Base-by-base conservation (phyloP, 2,329 filamentous ascomycete species). In the Verticillium zaregamsianum region DNA sequence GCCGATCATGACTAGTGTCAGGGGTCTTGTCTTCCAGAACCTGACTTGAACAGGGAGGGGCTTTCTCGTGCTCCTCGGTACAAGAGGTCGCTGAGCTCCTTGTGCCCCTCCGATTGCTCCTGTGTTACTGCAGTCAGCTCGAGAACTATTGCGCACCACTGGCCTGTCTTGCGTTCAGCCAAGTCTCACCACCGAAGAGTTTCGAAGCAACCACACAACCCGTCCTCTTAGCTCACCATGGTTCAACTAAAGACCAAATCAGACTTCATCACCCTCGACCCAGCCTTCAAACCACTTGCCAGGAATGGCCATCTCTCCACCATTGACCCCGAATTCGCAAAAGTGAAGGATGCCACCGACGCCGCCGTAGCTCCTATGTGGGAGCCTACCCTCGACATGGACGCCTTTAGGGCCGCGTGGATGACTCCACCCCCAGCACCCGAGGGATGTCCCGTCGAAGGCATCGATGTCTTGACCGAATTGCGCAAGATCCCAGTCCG, bases 261-360 rank as follows among this genome's bases (percentile, higher is more conserved):
- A 61, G 67, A 72, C 37, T 73, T 73, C 66, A 66, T 67, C 45
- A 57, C 61, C 20, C 15, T 72, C 55, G 69, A 72, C 57, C 63
- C 70, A 15, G 59, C 67, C 64, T 74, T 71, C 71, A 70, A 70
- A 58, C 74, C 74, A 1, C 65, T 72, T 6, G 72, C 71, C 35
- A 74, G 71, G 60, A 66, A 77, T 59, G 72, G 73, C 58, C 73
- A 76, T 62, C 69, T 73, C 55, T 70, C 72, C 40, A 62, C 68
- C 61, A 69, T 71, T 28, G 74, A 73, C 35, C 70, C 74, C 3
- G 67, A 69, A 3, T 74, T 74, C 61, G 65, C 68, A 14, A 66
- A 63, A 7, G 59, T 68, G 25, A 73, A 75, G 55, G 58, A 62
- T 3, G 67, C 63, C 9, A 66, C 72, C 49, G 68, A 69, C 14